Percentiles rank a stretch among this genome's conserved stretches.
Conservation (phyloP, 1,139 yeast species). For the Pichia sp. region DNA sequence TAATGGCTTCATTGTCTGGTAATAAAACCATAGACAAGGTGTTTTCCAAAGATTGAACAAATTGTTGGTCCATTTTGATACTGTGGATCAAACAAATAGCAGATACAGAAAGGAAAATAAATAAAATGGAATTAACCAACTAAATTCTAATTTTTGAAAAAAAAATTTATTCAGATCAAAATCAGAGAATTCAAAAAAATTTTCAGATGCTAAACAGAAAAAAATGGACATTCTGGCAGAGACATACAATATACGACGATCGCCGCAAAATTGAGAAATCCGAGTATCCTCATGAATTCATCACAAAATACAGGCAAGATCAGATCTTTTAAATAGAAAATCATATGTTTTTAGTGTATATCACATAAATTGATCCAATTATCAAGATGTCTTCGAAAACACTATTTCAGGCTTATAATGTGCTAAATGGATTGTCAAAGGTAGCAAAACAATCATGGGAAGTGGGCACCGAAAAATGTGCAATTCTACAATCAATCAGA, state of each 20-base stretch:
- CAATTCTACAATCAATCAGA: constrained; percentile 18
- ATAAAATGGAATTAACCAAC: background rate
- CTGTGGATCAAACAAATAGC: background rate
- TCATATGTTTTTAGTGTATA: background rate
- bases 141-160: background rate
- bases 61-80: constrained; percentile 58
- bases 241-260: no score
- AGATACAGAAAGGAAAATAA: background rate
- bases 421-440: constrained; percentile 18
- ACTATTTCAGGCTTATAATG: constrained; percentile 17
- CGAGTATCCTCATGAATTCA: background rate
- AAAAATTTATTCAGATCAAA: background rate
- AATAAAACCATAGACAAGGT: constrained; percentile 70
- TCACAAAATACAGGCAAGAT: background rate
- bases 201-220: background rate
- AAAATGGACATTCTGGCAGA: no score
- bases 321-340: no score
- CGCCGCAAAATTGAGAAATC: background rate
- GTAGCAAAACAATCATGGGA: constrained; percentile 21
- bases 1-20: constrained; percentile 72
- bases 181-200: background rate
- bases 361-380: background rate
- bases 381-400: constrained; percentile 14
- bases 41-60: constrained; percentile 63
- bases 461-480: constrained; percentile 26